Evolutionary conservation across 805 yeast species (phyloP), one percentile per base, ranked within the genome.

Genomic region (Wickerhamiella australiensis): DNA sequence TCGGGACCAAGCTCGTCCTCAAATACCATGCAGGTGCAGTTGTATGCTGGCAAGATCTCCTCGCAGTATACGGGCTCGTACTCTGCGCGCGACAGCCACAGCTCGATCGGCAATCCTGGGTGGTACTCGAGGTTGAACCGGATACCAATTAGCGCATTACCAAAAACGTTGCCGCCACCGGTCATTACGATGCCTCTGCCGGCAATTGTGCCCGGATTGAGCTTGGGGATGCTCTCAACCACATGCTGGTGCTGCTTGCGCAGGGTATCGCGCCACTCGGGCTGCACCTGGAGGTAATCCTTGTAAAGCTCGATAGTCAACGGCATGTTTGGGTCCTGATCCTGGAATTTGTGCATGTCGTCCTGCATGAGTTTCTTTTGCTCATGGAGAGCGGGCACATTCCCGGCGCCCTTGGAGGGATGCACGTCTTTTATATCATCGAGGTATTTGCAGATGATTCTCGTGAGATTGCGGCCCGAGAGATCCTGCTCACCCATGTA

Each of bases 91-190:
- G 94, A 94, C 54, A 87, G 76, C 55, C 85, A 73, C 6, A 87
- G 82, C 68, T 87, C 96, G 17, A 87, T 78, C 0, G 96, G 95
- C 33, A 82, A 64, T 3, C 83, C 77, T 5, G 45, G 44, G 2
- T 90, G 87, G 7, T 74, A 68, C 38, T 78, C 75, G 58, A 95
- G 69, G 46, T 85, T 64, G 53, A 79, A 72, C 57, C 75, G 75
- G 49, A 85, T 73, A 8, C 84, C 77, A 21, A 82, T 66, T 35
- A 82, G 65, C 4, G 85, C 77, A 56, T 80, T 69, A 73, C 88
- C 80, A 53, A 83, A 78, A 63, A 78, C 82, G 56, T 75, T 75
- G 3, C 88, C 92, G 41, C 94, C 94, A 27, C 90, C 94, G 27
- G 84, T 87, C 59, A 71, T 79, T 22, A 76, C 90, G 15, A 78